phyloP scores from a whole-genome alignment of 2,329 filamentous ascomycete species.

The Elsinoe fawcettii region DNA sequence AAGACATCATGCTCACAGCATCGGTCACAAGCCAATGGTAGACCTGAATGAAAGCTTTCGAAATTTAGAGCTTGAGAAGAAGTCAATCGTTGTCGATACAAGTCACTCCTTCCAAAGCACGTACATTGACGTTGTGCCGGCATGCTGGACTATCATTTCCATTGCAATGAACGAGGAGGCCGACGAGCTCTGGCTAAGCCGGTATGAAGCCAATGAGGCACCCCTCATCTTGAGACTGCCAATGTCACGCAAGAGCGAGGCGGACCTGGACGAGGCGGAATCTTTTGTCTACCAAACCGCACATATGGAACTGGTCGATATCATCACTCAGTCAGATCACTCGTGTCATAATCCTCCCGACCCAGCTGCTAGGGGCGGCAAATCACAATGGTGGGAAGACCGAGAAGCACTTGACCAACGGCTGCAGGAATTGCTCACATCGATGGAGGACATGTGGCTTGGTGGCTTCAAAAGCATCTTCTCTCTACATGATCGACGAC shows the following conservation, averaged over 20 bases:
- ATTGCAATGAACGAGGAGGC: slow-evolving; percentile 72
- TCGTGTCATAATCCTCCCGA: slow-evolving; percentile 70
- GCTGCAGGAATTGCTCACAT: slow-evolving; percentile 68
- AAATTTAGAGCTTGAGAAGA: background rate
- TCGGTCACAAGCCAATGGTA: background rate
- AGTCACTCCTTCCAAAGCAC: slow-evolving; percentile 59
- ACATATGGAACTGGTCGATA: slow-evolving; percentile 69
- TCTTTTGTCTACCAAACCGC: slow-evolving; percentile 74
- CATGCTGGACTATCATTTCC: slow-evolving; percentile 77
- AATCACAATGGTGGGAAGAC: slow-evolving; percentile 82
- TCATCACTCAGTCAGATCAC: slow-evolving; percentile 73
- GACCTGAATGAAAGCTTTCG: background rate
- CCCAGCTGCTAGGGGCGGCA: slow-evolving; percentile 65
- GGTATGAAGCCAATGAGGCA: slow-evolving; percentile 63
- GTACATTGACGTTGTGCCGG: slow-evolving; percentile 78
- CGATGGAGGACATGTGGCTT: slow-evolving; percentile 88
- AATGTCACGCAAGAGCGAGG: slow-evolving; percentile 70
- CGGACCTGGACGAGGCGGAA: slow-evolving; percentile 55
- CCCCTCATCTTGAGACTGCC: slow-evolving; percentile 86
- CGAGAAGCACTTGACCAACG: slow-evolving; percentile 71
- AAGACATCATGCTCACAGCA: background rate
- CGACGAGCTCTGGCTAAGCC: slow-evolving; percentile 83
- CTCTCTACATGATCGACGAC: slow-evolving; percentile 59
- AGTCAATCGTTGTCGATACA: slow-evolving; percentile 16
- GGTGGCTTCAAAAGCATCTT: slow-evolving; percentile 95